Base-by-base conservation (phyloP, 176 grass and related monocot genomes). In the Aegilops bicornis region DNA sequence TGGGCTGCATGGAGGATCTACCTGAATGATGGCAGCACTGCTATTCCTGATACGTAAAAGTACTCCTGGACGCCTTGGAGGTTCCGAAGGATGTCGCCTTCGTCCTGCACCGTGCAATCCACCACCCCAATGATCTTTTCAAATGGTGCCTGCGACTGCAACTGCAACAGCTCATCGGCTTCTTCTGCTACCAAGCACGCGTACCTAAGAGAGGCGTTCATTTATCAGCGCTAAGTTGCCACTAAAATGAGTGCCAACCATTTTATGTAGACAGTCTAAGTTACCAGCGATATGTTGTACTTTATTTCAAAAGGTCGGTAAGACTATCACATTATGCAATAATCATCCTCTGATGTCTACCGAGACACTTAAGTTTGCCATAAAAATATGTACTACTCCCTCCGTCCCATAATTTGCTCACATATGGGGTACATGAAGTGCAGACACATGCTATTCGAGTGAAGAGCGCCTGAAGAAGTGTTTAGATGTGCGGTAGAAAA, bases 141-240 rank as follows among this genome's bases (percentile, higher is more conserved):
- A 24, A 59, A 89, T 43, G 91, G 63, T n/a, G 64, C 88, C 50
- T 19, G 50, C 50, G 50, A 54, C 24, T 59, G 59, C 0, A 10
- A 54, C 24, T 59, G 59, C 0, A 10, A 83, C 0, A 27, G 39
- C 40, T 78, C 64, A 45, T 83, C 83, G 14, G 35, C n/a, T 50
- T 91, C 89, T 88, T 98, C 93, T 78, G 91, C 96, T 10, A 98
- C 93, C 84, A 98, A 87, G 91, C 96, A 98, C 22, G 93, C 91
- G 25, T 95, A 98, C 84, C 96, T 98, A 87, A 56, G 35, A 23
- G 80, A 79, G 73, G 76, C 58, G 32, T 45, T 73, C 58, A 29
- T 25, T 61, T 12, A 76, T 69, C 48, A 69, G 67, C 5, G 1
- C 45, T 30, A 48, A 23, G 6, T 22, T 84, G 36, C 1, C 23